These are phyloP conservation scores for Neltuma alba DNA, from an alignment of 306 rosid genomes.

Conservation along the genomic window DNA sequence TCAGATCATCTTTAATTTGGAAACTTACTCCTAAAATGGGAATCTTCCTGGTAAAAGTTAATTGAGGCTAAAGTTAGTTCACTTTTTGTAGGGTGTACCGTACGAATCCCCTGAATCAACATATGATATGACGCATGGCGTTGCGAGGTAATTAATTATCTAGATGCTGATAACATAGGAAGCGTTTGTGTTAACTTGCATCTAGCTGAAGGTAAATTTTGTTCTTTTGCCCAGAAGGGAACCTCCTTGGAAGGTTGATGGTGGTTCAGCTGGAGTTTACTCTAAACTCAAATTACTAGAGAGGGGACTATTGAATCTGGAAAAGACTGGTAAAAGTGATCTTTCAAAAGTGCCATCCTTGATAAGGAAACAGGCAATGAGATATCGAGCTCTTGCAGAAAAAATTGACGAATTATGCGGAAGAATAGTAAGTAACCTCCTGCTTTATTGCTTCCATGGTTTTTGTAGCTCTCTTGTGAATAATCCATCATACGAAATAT, in stretches of 20 bases:
- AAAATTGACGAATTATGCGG: slow-evolving; percentile 77
- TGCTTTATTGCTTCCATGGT: neutral
- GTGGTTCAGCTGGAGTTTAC: slow-evolving; percentile 71
- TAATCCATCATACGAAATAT: neutral
- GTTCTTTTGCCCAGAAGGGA: slow-evolving; percentile 58
- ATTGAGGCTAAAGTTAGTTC: neutral
- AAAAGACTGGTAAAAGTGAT: slow-evolving; percentile 61
- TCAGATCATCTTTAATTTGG: slow-evolving; percentile 4
- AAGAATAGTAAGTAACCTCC: slow-evolving; percentile 58
- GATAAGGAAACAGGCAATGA: slow-evolving; percentile 78
- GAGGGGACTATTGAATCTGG: slow-evolving; percentile 68
- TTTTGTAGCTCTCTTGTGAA: neutral
- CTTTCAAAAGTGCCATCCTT: slow-evolving; percentile 60
- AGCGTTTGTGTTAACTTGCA: slow-evolving; percentile 16
- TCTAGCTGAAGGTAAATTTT: slow-evolving; percentile 40
- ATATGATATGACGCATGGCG: slow-evolving; percentile 63
- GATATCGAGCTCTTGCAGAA: slow-evolving; percentile 72
- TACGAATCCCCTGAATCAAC: slow-evolving; percentile 69
- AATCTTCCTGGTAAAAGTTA: neutral
- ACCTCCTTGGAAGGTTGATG: slow-evolving; percentile 84
- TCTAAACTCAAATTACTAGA: slow-evolving; percentile 79
- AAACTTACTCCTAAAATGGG: neutral
- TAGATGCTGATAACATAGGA: slow-evolving; percentile 2
- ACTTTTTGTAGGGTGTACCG: slow-evolving; percentile 72
- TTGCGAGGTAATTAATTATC: slow-evolving; percentile 59